Conservation (phyloP, 306 rosid genomes). For the Clitoria ternatea region DNA sequence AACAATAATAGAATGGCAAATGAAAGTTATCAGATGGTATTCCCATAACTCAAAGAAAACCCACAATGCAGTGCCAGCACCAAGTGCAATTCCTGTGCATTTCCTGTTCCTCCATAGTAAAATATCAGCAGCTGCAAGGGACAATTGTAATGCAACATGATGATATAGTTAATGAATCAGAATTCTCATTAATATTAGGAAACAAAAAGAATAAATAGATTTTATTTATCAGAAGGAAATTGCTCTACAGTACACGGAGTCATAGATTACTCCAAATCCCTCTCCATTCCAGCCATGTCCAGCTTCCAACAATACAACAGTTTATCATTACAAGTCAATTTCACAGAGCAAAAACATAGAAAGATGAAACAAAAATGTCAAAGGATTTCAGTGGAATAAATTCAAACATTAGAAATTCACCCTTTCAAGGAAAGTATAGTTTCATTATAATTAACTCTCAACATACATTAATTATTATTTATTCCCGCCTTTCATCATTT, state of each 20-base stretch:
- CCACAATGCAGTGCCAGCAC: slow-evolving; percentile 73
- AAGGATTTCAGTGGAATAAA: background rate
- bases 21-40: slow-evolving; percentile 66
- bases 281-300: background rate
- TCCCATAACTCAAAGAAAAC: slow-evolving; percentile 68
- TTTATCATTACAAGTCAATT: background rate
- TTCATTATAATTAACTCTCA: background rate
- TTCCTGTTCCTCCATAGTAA: slow-evolving; percentile 84
- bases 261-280: background rate
- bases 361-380: background rate
- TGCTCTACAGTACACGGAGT: background rate
- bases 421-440: background rate
- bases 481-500: background rate
- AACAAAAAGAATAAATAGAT: background rate
- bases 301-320: background rate
- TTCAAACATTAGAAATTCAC: background rate
- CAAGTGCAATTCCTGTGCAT: slow-evolving; percentile 55
- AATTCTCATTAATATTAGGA: background rate
- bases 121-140: slow-evolving; percentile 79
- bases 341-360: background rate
- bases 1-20: slow-evolving; percentile 63
- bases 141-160: slow-evolving; percentile 13
- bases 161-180: background rate
- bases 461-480: no score
- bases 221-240: background rate